Conservation (phyloP, 2,329 filamentous ascomycete genomes). For the Penicillium crustosum region DNA sequence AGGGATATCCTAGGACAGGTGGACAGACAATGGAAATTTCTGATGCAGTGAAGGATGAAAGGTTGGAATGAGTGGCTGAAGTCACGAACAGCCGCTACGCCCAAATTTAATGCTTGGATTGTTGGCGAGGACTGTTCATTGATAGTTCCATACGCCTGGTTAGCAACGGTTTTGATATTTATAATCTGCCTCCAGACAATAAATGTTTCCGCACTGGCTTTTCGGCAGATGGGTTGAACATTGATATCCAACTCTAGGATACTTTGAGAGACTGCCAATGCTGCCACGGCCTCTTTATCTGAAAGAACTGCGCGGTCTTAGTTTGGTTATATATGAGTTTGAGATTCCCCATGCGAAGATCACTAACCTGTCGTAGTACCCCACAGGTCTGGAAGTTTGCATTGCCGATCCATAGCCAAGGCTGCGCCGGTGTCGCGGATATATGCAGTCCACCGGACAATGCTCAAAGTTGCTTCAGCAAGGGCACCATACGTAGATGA, state of each 20-base stretch:
- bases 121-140: background rate
- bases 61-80: conserved; percentile 14
- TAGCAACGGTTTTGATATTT: conserved; percentile 11
- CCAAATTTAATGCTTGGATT: background rate
- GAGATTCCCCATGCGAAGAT: too few relatives aligned
- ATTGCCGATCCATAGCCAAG: conserved; percentile 16
- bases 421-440: conserved; percentile 28
- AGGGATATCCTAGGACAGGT: conserved; percentile 16
- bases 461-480: conserved; percentile 20
- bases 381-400: conserved; percentile 15
- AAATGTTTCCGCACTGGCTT: conserved; percentile 16
- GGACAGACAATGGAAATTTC: conserved; percentile 11
- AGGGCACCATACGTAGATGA: conserved; percentile 20
- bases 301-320: background rate
- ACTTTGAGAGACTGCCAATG: background rate
- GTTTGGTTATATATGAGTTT: background rate
- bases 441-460: conserved; percentile 26
- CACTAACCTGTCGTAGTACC: conserved; percentile 5
- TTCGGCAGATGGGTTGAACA: conserved; percentile 16
- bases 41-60: conserved; percentile 16
- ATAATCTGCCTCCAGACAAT: conserved; percentile 19
- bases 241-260: conserved; percentile 3
- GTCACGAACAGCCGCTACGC: background rate
- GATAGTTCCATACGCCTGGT: background rate
- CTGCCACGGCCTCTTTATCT: background rate